phyloP scores from a whole-genome alignment of 345 rosid genomes.

The Boechera divaricarpa region DNA sequence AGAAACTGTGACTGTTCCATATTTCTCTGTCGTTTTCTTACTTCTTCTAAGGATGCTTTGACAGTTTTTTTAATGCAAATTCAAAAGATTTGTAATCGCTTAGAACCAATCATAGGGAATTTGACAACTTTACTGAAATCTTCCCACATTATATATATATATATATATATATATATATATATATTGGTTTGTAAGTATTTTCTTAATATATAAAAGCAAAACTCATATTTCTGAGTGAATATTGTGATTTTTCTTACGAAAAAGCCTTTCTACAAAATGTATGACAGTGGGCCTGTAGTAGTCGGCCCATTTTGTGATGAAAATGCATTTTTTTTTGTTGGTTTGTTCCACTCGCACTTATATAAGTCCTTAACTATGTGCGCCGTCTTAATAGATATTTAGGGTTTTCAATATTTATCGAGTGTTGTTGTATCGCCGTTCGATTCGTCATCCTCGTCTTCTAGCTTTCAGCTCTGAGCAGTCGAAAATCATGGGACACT shows the following conservation, averaged over 20 bases:
- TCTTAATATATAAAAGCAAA: not conserved
- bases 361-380: not conserved
- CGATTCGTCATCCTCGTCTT: slow-evolving; percentile 3
- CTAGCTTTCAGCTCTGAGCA: not conserved
- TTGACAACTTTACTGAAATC: slow-evolving; percentile 32
- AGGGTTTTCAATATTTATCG: not conserved
- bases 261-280: too few species aligned
- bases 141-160: not conserved
- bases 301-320: not conserved
- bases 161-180: too few species aligned
- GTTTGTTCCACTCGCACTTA: not conserved
- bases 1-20: slow-evolving; percentile 22
- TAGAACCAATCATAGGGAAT: slow-evolving; percentile 15
- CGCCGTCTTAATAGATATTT: not conserved
- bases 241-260: not conserved
- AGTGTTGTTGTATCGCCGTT: slow-evolving; percentile 3
- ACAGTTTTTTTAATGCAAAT: slow-evolving; percentile 10
- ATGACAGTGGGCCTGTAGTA: not conserved
- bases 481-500: slow-evolving; percentile 25
- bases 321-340: not conserved
- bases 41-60: slow-evolving; percentile 6
- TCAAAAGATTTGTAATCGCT: slow-evolving; percentile 11
- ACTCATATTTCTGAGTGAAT: not conserved
- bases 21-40: slow-evolving; percentile 34
- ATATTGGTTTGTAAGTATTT: not conserved